Evolutionary conservation across 331 rosid genomes (phyloP).

Genomic region (Rhamnella rubrinervis): DNA sequence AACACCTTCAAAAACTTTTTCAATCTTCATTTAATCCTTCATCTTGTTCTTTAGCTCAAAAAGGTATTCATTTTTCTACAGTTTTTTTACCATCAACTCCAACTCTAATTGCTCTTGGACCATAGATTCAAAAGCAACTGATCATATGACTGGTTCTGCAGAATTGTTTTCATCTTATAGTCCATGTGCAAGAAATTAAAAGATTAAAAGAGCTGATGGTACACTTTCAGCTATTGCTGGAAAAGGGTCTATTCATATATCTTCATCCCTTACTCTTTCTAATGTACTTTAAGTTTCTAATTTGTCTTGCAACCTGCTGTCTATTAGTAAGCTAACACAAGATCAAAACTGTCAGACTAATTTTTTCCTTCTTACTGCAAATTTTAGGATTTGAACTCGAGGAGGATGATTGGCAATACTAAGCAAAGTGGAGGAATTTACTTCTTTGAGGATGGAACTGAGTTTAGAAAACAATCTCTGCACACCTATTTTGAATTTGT

Average conservation of each 20-base stretch:
- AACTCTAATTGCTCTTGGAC: not conserved
- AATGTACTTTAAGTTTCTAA: not conserved
- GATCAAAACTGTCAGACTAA: not conserved
- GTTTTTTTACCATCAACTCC: not conserved
- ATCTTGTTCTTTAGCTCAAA: not conserved
- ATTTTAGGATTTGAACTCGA: not conserved
- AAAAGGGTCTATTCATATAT: not conserved
- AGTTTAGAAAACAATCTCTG: not conserved
- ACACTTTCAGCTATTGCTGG: not conserved
- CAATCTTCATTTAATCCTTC: not conserved
- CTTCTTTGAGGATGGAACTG: not conserved
- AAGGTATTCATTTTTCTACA: not conserved
- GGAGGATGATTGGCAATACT: not conserved
- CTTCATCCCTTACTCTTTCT: not conserved
- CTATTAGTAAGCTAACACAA: not conserved
- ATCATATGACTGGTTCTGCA: conserved; percentile 2
- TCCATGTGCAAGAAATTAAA: not conserved
- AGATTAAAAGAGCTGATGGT: not conserved
- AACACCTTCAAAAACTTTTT: not conserved
- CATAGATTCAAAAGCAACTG: conserved; percentile 1
- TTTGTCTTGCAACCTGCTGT: not conserved
- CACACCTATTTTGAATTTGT: not conserved
- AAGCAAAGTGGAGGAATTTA: too few relatives aligned
- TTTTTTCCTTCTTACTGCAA: not conserved
- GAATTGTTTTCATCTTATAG: not conserved